Evolutionary conservation across 2,329 filamentous ascomycete species (phyloP).

Genomic region (Saccharata proteae): DNA sequence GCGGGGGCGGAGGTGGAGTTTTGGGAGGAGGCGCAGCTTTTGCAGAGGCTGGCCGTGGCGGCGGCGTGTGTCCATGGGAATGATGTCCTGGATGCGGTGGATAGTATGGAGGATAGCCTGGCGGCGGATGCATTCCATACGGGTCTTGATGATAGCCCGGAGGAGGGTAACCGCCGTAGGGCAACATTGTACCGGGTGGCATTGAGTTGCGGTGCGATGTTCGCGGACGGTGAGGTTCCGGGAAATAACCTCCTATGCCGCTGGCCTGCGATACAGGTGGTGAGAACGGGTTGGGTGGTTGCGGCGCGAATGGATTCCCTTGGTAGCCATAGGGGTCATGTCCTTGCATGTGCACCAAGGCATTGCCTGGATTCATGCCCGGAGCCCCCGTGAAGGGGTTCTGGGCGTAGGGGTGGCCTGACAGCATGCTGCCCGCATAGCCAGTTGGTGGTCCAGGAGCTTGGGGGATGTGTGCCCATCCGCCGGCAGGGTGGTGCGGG

Average conservation of each 20-base stretch:
- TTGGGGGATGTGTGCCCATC: conserved; percentile 25
- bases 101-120: not conserved
- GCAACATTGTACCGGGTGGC: too few relatives aligned
- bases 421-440: conserved; percentile 27
- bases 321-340: conserved; percentile 26
- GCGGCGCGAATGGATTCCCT: conserved; percentile 26
- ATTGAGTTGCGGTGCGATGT: too few relatives aligned
- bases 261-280: not conserved
- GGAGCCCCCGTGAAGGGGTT: conserved; percentile 18
- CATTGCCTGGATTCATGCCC: conserved; percentile 12
- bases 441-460: conserved; percentile 19
- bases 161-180: too few relatives aligned
- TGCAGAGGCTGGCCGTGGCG: conserved; percentile 11
- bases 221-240: too few relatives aligned
- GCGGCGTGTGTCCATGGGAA: conserved; percentile 12
- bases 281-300: conserved; percentile 14
- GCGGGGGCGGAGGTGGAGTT: conserved; percentile 13
- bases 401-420: conserved; percentile 16
- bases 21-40: conserved; percentile 15
- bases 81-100: not conserved
- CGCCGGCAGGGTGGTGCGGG: conserved; percentile 22
- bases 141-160: too few relatives aligned
- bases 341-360: conserved; percentile 20
- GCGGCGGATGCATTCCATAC: not conserved
- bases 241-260: too few relatives aligned